Evolutionary conservation across 2,329 filamentous ascomycete species (phyloP).

Genomic region (Ophiocordyceps camponoti-leonardi): DNA sequence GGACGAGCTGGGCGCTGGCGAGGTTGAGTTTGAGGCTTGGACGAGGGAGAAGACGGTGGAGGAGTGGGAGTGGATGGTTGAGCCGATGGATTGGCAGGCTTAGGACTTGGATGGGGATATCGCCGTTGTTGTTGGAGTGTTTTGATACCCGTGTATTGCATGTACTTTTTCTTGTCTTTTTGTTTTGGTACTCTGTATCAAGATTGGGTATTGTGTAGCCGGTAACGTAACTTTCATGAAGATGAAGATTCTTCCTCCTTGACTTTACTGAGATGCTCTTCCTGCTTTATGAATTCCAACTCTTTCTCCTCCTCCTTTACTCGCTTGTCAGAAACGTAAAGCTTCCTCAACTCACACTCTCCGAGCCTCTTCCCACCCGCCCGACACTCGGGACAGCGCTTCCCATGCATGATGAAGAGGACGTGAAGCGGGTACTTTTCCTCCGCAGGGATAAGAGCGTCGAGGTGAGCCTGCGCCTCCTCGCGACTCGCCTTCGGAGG

Average conservation of each 20-base stretch:
- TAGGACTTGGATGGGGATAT: no score
- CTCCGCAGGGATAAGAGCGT: conserved; percentile 25
- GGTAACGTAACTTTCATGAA: no score
- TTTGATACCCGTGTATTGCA: no score
- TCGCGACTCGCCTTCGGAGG: conserved; percentile 22
- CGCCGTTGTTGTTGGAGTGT: no score
- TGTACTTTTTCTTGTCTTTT: no score
- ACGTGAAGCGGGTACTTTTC: conserved; percentile 34
- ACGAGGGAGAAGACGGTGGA: conserved; percentile 5
- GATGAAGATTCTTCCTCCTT: no score
- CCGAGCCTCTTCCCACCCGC: conserved; percentile 23
- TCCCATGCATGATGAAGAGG: conserved; percentile 29
- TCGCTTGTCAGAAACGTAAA: conserved; percentile 5
- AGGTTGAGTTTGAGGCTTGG: conserved; percentile 11
- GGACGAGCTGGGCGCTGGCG: conserved; percentile 22
- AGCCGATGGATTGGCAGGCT: conserved; percentile 20
- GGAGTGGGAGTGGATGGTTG: conserved; percentile 23
- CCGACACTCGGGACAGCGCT: conserved; percentile 25
- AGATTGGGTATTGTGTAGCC: no score
- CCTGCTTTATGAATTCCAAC: not conserved
- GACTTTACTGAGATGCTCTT: no score
- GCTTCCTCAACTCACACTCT: conserved; percentile 21
- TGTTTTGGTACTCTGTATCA: no score
- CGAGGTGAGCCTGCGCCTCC: conserved; percentile 31
- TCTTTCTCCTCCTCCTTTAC: conserved; percentile 2